Evolutionary conservation across 768 basidiomycete species (phyloP).

Genomic region (Leucosporidium yakuticum): DNA sequence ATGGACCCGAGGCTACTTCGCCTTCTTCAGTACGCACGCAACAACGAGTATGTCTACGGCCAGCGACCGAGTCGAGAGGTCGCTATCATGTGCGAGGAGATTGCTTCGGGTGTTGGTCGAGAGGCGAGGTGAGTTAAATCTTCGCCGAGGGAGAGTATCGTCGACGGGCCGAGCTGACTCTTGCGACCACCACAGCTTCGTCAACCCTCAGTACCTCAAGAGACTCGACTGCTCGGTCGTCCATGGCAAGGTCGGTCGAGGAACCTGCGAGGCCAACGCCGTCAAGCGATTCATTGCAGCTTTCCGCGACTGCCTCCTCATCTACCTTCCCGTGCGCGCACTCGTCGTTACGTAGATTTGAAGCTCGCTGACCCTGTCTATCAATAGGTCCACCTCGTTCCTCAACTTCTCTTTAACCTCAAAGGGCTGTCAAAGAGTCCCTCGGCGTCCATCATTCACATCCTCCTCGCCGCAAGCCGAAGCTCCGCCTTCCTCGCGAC

Average conservation of each 20-base stretch:
- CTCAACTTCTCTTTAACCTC: conserved; percentile 32
- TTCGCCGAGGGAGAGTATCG: too few species aligned
- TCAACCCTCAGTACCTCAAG: conserved; percentile 18
- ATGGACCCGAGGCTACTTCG: conserved; percentile 31
- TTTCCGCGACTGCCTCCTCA: conserved; percentile 28
- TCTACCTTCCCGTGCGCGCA: conserved; percentile 35
- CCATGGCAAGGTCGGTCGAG: conserved; percentile 24
- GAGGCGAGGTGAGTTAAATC: neutral
- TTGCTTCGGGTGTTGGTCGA: conserved; percentile 1
- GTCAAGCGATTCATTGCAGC: conserved; percentile 22
- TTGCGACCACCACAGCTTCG: neutral
- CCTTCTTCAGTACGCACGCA: conserved; percentile 25
- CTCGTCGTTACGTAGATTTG: too few species aligned
- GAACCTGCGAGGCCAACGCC: conserved; percentile 33
- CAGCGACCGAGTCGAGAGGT: conserved; percentile 10
- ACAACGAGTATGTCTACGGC: conserved; percentile 29
- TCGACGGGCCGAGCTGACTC: neutral
- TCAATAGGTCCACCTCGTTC: conserved; percentile 32
- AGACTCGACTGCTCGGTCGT: conserved; percentile 32
- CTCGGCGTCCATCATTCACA: conserved; percentile 2
- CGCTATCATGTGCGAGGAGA: conserved; percentile 17
- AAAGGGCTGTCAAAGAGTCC: conserved; percentile 12
- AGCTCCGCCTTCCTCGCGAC: conserved; percentile 38
- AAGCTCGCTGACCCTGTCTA: neutral
- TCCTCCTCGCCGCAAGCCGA: conserved; percentile 29